Evolutionary conservation across 2,329 filamentous ascomycete species (phyloP), one percentile per base, ranked within the genome.

Genomic region (Aspergillus fischeri): DNA sequence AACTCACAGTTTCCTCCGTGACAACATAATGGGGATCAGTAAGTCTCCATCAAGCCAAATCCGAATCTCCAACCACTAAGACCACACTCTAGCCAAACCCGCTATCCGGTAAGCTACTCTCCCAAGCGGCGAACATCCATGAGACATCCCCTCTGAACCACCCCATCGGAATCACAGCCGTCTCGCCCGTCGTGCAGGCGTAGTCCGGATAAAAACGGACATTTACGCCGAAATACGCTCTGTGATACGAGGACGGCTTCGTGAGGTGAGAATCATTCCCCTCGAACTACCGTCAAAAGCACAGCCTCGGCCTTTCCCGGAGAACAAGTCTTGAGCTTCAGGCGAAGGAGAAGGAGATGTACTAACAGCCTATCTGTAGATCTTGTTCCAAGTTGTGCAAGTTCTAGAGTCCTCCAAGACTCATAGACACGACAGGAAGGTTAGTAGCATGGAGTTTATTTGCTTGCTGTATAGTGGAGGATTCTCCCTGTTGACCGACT

Each of bases 111-210:
- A 47, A 47, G 41, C n/a, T 21, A 21, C 10, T 20, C 41, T 2
- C 20, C 41, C 32, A n/a, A n/a, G n/a, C n/a, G n/a, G n/a, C n/a
- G 14, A 38, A 38, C 14, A 38, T 17, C 32, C 2, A 38, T 17
- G 32, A 38, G 32, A 38, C 32, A 2, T 3, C 14, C 14, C 32
- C 32, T 38, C 32, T 38, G 2, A 38, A 38, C 32, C 14, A 1
- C 3, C 6, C 3, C 14, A 7, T 38, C 32, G 14, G 32, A 38
- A 35, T 2, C 0, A 35, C 29, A 72, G 73, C 45, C 68, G 71
- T 48, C 72, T 75, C 1, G 73, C 73, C 2, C 72, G 74, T 1
- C 69, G 73, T 3, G 74, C 70, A 0, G 74, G 74, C 0, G 62
- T 75, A 0, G 49, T 62, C 0, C 53, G 73, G 0, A 75, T 76